A percentile compares a stretch with the other conserved stretches of the same genome.
These are phyloP conservation scores for Hypoxylon sp. DNA, from an alignment of 2,329 filamentous ascomycete species.

Conservation along the genomic window DNA sequence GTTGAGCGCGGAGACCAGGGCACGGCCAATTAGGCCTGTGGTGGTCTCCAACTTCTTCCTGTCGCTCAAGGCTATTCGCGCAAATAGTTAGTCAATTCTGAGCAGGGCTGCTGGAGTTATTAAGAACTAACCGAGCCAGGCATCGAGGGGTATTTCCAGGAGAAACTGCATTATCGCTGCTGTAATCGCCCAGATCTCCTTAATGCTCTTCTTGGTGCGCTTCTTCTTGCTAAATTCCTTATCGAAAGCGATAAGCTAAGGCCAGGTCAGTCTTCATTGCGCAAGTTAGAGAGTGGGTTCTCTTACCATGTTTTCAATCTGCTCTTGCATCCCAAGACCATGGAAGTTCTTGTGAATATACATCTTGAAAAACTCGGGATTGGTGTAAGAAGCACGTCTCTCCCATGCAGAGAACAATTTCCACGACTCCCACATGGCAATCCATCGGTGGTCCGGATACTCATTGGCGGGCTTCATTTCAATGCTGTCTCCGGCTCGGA, in stretches of 20 bases:
- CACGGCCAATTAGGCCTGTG: conserved; percentile 37
- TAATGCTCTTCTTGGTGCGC: conserved; percentile 39
- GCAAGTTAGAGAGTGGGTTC: not conserved
- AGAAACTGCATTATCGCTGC: conserved; percentile 46
- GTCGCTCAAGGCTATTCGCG: conserved; percentile 35
- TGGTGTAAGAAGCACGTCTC: conserved; percentile 40
- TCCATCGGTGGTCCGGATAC: conserved; percentile 40
- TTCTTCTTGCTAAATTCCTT: conserved; percentile 46
- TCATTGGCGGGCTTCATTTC: conserved; percentile 38
- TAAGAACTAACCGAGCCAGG: conserved; percentile 45
- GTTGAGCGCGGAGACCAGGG: conserved; percentile 42
- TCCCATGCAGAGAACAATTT: conserved; percentile 39
- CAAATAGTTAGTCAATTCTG: conserved; percentile 3
- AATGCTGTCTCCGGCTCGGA: conserved; percentile 28
- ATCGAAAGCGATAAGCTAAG: conserved; percentile 43
- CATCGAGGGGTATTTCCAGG: conserved; percentile 29
- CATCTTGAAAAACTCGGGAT: conserved; percentile 53
- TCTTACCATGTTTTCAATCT: conserved; percentile 52
- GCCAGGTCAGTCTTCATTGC: not conserved
- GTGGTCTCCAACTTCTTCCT: conserved; percentile 34
- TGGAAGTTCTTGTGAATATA: conserved; percentile 52
- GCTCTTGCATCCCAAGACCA: conserved; percentile 51
- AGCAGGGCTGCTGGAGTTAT: not conserved
- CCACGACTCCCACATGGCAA: conserved; percentile 47
- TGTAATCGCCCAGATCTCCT: conserved; percentile 46